Conservation (phyloP, 805 yeast species). For the Ogataea corticis region DNA sequence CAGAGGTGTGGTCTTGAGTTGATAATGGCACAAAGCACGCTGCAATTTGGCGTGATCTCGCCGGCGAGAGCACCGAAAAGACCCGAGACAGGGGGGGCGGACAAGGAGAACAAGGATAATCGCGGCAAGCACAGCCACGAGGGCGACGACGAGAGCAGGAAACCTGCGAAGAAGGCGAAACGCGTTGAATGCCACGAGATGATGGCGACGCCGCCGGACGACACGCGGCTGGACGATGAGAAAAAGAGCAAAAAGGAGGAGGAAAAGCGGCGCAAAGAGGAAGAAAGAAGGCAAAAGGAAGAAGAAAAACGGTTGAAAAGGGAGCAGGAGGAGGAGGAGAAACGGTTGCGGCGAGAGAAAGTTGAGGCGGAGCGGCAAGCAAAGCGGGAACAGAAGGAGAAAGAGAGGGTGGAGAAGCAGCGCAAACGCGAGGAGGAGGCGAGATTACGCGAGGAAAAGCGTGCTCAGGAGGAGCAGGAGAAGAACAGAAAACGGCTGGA, state of each 20-base stretch:
- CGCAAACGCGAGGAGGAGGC: constrained; percentile 32
- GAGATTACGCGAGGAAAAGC: constrained; percentile 30
- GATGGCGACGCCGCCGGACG: constrained; percentile 6
- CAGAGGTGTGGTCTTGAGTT: neutral
- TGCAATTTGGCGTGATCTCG: constrained; percentile 15
- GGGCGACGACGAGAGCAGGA: neutral
- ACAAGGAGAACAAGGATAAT: constrained; percentile 1
- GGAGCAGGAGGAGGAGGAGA: constrained; percentile 18
- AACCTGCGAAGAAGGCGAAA: neutral
- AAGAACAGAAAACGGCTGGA: constrained; percentile 39
- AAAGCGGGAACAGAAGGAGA: constrained; percentile 32
- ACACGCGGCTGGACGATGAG: constrained; percentile 4
- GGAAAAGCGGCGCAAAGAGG: constrained; percentile 9
- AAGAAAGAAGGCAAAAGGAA: constrained; percentile 13
- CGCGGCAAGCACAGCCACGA: neutral
- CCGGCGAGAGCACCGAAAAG: constrained; percentile 22
- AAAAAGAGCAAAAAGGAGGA: constrained; percentile 8
- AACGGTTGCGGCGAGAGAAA: constrained; percentile 27
- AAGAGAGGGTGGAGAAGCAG: constrained; percentile 27
- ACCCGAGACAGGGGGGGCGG: constrained; percentile 1
- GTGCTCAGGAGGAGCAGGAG: constrained; percentile 33
- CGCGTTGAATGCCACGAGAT: neutral
- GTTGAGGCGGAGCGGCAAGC: constrained; percentile 26
- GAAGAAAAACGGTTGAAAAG: constrained; percentile 9
- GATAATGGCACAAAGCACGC: constrained; percentile 16